Percentiles rank a stretch among this genome's conserved stretches.
Conservation (phyloP, 495 filamentous ascomycete species). For the Annulohypoxylon maeteangense region DNA sequence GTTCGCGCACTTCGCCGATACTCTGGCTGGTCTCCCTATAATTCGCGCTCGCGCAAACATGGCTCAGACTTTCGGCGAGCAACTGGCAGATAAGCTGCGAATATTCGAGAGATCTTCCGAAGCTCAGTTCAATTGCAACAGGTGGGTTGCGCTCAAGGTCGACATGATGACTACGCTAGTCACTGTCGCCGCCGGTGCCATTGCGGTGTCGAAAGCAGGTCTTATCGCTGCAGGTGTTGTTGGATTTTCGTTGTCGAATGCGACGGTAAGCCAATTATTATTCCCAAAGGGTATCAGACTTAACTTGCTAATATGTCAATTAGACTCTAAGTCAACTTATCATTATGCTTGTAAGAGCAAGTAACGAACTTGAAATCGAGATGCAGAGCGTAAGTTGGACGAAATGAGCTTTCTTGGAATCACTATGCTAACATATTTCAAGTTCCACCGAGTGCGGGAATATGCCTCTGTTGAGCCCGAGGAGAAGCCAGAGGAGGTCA, state of each 20-base stretch:
- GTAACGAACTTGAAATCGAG: slow-evolving; percentile 63
- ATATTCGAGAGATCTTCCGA: slow-evolving; percentile 53
- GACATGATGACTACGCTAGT: slow-evolving; percentile 61
- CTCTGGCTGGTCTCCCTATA: slow-evolving; percentile 57
- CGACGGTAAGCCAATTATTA: slow-evolving; percentile 48
- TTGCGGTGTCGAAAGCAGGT: slow-evolving; percentile 56
- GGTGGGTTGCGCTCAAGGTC: slow-evolving; percentile 61
- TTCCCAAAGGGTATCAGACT: neutral
- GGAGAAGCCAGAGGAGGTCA: slow-evolving; percentile 50
- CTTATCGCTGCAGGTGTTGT: slow-evolving; percentile 57
- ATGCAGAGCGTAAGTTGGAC: slow-evolving; percentile 55
- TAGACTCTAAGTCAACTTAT: slow-evolving; percentile 58
- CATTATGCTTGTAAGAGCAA: slow-evolving; percentile 55
- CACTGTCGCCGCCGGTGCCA: slow-evolving; percentile 56
- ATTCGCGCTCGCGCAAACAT: slow-evolving; percentile 60
- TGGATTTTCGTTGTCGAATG: slow-evolving; percentile 62
- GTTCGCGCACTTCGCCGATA: slow-evolving; percentile 63
- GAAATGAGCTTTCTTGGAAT: neutral
- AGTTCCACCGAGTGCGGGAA: slow-evolving; percentile 61
- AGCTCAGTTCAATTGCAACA: slow-evolving; percentile 61
- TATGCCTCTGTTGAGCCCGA: slow-evolving; percentile 59
- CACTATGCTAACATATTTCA: neutral
- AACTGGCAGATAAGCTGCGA: slow-evolving; percentile 56
- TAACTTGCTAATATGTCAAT: slow-evolving; percentile 7
- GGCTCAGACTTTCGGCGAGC: slow-evolving; percentile 54